phyloP scores from a whole-genome alignment of 2,329 filamentous ascomycete species.

The Trichoderma semiorbis region DNA sequence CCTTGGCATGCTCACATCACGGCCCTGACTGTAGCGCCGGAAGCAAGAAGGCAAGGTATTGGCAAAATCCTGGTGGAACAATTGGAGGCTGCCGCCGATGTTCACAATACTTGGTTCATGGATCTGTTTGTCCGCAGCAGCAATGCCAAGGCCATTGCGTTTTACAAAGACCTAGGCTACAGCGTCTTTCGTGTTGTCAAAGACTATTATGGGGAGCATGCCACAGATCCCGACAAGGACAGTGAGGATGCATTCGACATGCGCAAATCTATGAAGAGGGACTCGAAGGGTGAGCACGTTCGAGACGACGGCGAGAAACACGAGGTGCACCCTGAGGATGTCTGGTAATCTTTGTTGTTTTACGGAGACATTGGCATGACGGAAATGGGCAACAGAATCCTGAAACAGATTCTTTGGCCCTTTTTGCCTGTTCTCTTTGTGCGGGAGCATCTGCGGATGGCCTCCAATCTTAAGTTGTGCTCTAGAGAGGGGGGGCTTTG shows the following conservation, averaged over 20 bases:
- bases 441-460: neutral
- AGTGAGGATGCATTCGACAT: constrained; percentile 94
- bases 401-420: neutral
- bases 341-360: constrained; percentile 56
- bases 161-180: constrained; percentile 92
- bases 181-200: constrained; percentile 84
- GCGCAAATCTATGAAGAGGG: constrained; percentile 84
- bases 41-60: constrained; percentile 79
- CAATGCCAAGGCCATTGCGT: constrained; percentile 79
- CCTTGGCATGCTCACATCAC: constrained; percentile 99
- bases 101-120: constrained; percentile 86
- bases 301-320: constrained; percentile 76
- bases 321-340: constrained; percentile 76
- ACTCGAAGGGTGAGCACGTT: constrained; percentile 71
- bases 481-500: neutral
- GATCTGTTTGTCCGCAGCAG: constrained; percentile 90
- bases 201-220: constrained; percentile 89
- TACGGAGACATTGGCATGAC: neutral
- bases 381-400: neutral
- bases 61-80: constrained; percentile 78
- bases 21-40: constrained; percentile 85
- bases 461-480: neutral
- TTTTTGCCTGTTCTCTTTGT: neutral
- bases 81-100: constrained; percentile 78
- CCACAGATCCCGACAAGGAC: constrained; percentile 56